A percentile compares a stretch with the other conserved stretches of the same genome.
Conservation (phyloP, 495 filamentous ascomycete species). For the Durotheca rogersii region DNA sequence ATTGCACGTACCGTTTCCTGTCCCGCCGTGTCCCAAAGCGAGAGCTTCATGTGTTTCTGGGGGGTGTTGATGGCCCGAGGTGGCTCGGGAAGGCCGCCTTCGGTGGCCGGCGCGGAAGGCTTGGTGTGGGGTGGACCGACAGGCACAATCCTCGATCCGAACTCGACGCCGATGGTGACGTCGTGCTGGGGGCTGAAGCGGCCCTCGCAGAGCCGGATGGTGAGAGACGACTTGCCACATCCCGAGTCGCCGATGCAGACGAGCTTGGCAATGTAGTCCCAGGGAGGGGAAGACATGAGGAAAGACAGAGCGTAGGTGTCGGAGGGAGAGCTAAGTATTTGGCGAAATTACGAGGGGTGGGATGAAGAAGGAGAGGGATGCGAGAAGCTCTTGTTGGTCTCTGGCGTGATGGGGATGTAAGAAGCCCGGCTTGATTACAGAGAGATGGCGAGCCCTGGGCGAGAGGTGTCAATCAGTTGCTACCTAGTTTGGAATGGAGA, state of each 20-base stretch:
- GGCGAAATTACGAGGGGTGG: too few relatives aligned
- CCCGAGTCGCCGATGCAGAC: slow-evolving; percentile 95
- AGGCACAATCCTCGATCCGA: slow-evolving; percentile 89
- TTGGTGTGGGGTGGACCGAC: slow-evolving; percentile 74
- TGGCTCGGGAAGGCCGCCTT: slow-evolving; percentile 42
- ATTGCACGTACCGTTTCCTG: slow-evolving; percentile 72
- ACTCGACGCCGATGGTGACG: slow-evolving; percentile 97
- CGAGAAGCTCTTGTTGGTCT: too few relatives aligned
- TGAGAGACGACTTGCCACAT: slow-evolving; percentile 85
- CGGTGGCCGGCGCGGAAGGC: slow-evolving; percentile 33
- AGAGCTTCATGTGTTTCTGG: slow-evolving; percentile 75
- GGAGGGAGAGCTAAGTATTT: too few relatives aligned
- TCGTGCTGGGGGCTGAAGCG: slow-evolving; percentile 91
- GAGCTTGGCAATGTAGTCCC: slow-evolving; percentile 98
- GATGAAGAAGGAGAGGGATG: too few relatives aligned
- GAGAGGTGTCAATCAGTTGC: slow-evolving; percentile 6
- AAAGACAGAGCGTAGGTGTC: slow-evolving; percentile 4
- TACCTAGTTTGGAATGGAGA: not conserved
- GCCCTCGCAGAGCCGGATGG: slow-evolving; percentile 94
- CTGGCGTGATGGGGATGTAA: too few relatives aligned
- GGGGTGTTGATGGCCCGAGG: slow-evolving; percentile 30
- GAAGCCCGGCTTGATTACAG: too few relatives aligned
- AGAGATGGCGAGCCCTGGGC: too few relatives aligned
- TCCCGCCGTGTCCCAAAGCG: slow-evolving; percentile 92
- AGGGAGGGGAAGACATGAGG: slow-evolving; percentile 62